A percentile compares a stretch with the other conserved stretches of the same genome.
Evolutionary conservation across 129 eudicot genomes (phyloP).

Genomic region (Artemisia argyi): DNA sequence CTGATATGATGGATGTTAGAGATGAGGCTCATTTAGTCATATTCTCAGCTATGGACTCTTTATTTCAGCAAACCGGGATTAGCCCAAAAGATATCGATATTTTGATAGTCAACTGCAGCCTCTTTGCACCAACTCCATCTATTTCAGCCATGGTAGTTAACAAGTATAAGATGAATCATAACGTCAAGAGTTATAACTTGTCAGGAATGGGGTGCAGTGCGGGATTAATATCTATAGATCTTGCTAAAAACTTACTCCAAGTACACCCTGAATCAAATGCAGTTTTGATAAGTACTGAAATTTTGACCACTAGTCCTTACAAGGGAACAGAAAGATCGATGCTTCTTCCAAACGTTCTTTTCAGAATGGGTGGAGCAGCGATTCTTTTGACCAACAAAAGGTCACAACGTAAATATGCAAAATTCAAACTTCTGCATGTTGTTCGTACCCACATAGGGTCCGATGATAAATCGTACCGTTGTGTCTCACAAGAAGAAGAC

Average conservation of each 20-base stretch:
- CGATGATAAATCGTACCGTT: slow-evolving; percentile 27
- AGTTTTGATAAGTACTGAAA: slow-evolving; percentile 34
- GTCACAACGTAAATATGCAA: slow-evolving; percentile 25
- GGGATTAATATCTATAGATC: slow-evolving; percentile 35
- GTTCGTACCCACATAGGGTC: slow-evolving; percentile 39
- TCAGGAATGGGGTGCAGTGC: slow-evolving; percentile 47
- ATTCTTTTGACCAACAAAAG: slow-evolving; percentile 31
- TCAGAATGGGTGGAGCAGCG: slow-evolving; percentile 44
- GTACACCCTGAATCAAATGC: slow-evolving; percentile 32
- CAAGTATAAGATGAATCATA: slow-evolving; percentile 31
- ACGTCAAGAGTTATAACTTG: slow-evolving; percentile 31
- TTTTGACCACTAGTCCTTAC: slow-evolving; percentile 32
- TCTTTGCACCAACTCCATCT: slow-evolving; percentile 42
- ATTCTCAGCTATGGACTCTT: slow-evolving; percentile 31
- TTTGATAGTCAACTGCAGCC: slow-evolving; percentile 38
- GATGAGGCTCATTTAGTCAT: slow-evolving; percentile 33
- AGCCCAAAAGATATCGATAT: slow-evolving; percentile 36
- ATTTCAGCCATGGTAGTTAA: slow-evolving; percentile 35
- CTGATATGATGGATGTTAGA: slow-evolving; percentile 19
- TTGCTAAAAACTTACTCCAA: slow-evolving; percentile 33
- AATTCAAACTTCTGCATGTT: slow-evolving; percentile 33
- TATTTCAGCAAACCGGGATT: slow-evolving; percentile 28
- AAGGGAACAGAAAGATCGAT: slow-evolving; percentile 43
- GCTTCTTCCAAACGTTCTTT: slow-evolving; percentile 38
- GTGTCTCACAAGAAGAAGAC: slow-evolving; percentile 37